Conservation (phyloP, 352 stramenopile species). For the Globisporangium polare region DNA sequence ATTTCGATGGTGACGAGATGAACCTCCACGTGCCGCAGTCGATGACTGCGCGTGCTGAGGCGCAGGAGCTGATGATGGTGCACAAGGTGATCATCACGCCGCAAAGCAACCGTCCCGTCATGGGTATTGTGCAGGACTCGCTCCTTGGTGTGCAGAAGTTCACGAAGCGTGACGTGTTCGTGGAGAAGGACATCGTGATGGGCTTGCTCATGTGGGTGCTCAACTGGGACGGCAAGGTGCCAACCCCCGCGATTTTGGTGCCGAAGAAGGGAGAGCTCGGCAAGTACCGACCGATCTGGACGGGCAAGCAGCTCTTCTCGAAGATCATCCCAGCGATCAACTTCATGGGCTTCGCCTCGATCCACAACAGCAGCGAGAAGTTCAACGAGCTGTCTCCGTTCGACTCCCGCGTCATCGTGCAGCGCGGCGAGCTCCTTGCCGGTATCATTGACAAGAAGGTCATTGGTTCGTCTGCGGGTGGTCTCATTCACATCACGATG, state of each 20-base stretch:
- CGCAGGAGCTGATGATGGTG: constrained; percentile 98
- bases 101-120: constrained; percentile 98
- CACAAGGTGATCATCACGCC: constrained; percentile 98
- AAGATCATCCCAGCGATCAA: constrained; percentile 97
- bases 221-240: constrained; percentile 96
- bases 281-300: constrained; percentile 93
- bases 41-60: constrained; percentile 96
- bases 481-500: constrained; percentile 98
- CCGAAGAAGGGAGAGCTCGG: constrained; percentile 86
- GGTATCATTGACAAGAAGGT: constrained; percentile 99
- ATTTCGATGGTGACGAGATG: constrained; percentile 99
- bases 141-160: constrained; percentile 97
- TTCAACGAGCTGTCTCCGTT: constrained; percentile 91
- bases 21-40: constrained; percentile 98
- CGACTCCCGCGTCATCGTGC: constrained; percentile 97
- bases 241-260: constrained; percentile 96
- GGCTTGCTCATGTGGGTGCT: constrained; percentile 98
- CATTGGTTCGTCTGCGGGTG: constrained; percentile 95
- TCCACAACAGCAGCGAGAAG: constrained; percentile 91
- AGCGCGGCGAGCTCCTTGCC: constrained; percentile 95
- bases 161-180: constrained; percentile 97
- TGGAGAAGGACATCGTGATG: constrained; percentile 97
- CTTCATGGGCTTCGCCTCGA: constrained; percentile 93
- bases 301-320: constrained; percentile 98
- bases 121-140: constrained; percentile 99